Percentiles rank a stretch among this genome's conserved stretches.
These are phyloP conservation scores for Coniochaeta prunicola DNA, from an alignment of 2,329 filamentous ascomycete genomes.

Conservation along the genomic window DNA sequence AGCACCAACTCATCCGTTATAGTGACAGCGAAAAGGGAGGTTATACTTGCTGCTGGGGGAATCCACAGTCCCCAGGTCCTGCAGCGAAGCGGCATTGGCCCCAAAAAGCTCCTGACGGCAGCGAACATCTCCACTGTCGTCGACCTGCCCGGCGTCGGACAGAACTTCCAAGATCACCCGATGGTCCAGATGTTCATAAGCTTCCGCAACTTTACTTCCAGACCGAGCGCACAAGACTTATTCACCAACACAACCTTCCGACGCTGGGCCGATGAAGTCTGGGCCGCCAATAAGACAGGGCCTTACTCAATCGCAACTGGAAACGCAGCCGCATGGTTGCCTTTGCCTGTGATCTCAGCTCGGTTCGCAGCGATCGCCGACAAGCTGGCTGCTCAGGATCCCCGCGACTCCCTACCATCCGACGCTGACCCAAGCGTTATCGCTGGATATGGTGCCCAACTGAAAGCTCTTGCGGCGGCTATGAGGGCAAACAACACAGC, in stretches of 20 bases:
- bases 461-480: slow-evolving; percentile 25
- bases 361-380: slow-evolving; percentile 18
- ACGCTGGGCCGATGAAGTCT: slow-evolving; percentile 26
- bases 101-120: slow-evolving; percentile 29
- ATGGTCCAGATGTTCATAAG: slow-evolving; percentile 24
- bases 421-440: slow-evolving; percentile 25
- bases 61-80: slow-evolving; percentile 49
- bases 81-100: slow-evolving; percentile 56
- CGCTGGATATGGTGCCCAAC: slow-evolving; percentile 28
- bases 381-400: slow-evolving; percentile 21
- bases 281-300: slow-evolving; percentile 19
- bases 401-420: slow-evolving; percentile 23
- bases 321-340: slow-evolving; percentile 21
- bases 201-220: slow-evolving; percentile 36
- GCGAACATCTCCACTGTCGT: slow-evolving; percentile 34
- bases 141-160: slow-evolving; percentile 35
- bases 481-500: slow-evolving; percentile 25
- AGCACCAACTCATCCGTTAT: slow-evolving; percentile 11
- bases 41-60: slow-evolving; percentile 52
- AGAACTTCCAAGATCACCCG: slow-evolving; percentile 40
- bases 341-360: slow-evolving; percentile 24
- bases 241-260: slow-evolving; percentile 20
- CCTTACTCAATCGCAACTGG: slow-evolving; percentile 20
- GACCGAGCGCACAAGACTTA: slow-evolving; percentile 32
- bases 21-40: slow-evolving; percentile 30